Evolutionary conservation across 176 grass and related monocot species (phyloP).

Genomic region (Neostapfia colusana): DNA sequence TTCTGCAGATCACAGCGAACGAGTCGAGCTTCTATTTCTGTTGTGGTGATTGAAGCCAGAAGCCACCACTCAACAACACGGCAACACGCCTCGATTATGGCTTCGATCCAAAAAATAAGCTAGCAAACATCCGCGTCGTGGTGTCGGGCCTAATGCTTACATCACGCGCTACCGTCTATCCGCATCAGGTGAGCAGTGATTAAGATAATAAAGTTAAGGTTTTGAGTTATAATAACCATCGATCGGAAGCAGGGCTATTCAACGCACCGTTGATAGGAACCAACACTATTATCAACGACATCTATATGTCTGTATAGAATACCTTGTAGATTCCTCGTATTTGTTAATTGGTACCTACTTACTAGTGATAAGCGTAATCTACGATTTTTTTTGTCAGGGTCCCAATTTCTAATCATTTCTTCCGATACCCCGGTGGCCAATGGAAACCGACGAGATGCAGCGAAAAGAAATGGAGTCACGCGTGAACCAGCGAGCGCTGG

Average conservation of each 20-base stretch:
- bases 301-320: background rate
- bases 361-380: conserved; percentile 4
- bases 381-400: background rate
- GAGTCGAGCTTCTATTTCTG: background rate
- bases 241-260: background rate
- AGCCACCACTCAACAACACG: background rate
- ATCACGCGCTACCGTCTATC: conserved; percentile 3
- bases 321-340: background rate
- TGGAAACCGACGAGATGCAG: background rate
- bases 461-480: background rate
- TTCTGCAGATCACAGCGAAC: background rate
- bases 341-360: background rate
- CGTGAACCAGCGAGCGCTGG: background rate
- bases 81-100: background rate
- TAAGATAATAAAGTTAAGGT: background rate
- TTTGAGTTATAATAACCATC: no score
- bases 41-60: no score
- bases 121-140: conserved; percentile 26
- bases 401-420: conserved; percentile 7
- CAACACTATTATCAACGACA: background rate
- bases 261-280: conserved; percentile 11
- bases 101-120: conserved; percentile 31
- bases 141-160: background rate
- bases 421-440: background rate
- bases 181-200: background rate